Evolutionary conservation across 495 filamentous ascomycete genomes (phyloP).

Genomic region (Neurospora sp.): DNA sequence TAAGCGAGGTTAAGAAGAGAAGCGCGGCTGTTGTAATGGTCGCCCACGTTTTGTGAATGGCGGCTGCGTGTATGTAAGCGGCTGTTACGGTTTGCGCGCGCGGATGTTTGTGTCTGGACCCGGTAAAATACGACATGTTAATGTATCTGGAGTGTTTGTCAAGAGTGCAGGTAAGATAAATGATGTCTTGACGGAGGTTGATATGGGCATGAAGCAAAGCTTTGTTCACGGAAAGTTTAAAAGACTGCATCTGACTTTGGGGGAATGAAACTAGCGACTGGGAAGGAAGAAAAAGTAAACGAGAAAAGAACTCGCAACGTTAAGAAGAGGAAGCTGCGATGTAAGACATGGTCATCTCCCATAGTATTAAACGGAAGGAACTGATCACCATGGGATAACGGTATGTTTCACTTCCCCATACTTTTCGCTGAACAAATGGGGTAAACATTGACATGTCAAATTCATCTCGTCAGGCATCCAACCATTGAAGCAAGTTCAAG

Average conservation of each 20-base stretch:
- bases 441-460: background rate
- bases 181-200: background rate
- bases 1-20: background rate
- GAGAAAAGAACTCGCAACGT: background rate
- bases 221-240: background rate
- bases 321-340: background rate
- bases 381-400: background rate
- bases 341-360: background rate
- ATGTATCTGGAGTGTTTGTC: background rate
- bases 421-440: background rate
- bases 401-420: background rate
- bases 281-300: background rate
- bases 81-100: background rate
- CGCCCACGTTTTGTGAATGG: background rate
- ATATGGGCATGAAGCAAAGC: background rate
- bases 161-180: background rate
- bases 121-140: background rate
- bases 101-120: background rate
- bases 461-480: background rate
- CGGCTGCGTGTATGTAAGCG: background rate
- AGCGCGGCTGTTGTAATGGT: background rate
- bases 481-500: background rate
- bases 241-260: background rate
- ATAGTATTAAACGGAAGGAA: background rate
- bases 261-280: background rate